phyloP scores from a whole-genome alignment of 768 basidiomycete genomes.

The Trametes gibbosa region DNA sequence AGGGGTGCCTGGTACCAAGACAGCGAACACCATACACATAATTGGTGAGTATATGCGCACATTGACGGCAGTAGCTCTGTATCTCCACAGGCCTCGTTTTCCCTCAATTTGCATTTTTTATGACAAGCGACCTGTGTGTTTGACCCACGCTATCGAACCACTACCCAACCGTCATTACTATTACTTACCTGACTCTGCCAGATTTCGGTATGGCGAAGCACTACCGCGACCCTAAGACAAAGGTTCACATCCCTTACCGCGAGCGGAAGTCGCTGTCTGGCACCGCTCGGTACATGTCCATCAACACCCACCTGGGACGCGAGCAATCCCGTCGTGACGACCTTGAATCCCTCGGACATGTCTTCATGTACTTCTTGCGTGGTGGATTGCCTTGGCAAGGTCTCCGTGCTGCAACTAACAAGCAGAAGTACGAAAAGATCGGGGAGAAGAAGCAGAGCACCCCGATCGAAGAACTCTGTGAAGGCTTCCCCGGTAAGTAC shows the following conservation, averaged over 20 bases:
- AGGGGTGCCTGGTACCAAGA: constrained; percentile 89
- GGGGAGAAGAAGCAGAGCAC: constrained; percentile 99
- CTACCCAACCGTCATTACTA: too few relatives aligned
- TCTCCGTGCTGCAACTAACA: constrained; percentile 95
- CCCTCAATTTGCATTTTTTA: too few relatives aligned
- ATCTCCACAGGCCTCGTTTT: background rate
- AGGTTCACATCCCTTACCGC: constrained; percentile 97
- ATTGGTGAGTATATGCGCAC: constrained; percentile 57
- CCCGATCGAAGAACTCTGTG: constrained; percentile 86
- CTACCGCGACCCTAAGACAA: constrained; percentile 97
- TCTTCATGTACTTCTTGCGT: constrained; percentile 98
- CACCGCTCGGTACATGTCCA: constrained; percentile 98
- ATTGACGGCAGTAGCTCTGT: background rate
- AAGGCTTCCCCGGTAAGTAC: constrained; percentile 88
- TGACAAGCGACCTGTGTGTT: too few relatives aligned
- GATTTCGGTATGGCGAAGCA: constrained; percentile 99
- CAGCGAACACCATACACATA: constrained; percentile 82
- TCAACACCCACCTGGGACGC: constrained; percentile 97
- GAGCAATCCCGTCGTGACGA: constrained; percentile 95
- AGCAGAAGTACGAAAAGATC: constrained; percentile 99
- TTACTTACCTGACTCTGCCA: constrained; percentile 22
- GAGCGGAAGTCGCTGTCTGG: constrained; percentile 96
- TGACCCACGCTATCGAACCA: too few relatives aligned
- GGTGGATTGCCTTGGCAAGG: constrained; percentile 99
- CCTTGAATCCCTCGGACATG: constrained; percentile 94